Conservation (phyloP, 148 eudicot species). For the Cornus suecica region DNA sequence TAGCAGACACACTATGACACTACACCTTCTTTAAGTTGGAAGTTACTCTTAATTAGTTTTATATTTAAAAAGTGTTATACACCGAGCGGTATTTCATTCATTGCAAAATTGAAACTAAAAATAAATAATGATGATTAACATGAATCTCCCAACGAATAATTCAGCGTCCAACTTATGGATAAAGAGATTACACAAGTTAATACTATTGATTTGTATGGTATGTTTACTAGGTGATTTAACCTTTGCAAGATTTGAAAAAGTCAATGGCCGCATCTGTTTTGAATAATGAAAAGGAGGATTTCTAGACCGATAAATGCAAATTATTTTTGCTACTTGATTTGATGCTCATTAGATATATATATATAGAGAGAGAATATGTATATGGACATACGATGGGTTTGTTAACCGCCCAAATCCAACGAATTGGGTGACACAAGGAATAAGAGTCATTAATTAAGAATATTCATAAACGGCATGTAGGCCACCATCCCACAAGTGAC, state of each 20-base stretch:
- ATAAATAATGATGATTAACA: no score
- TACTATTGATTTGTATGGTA: background rate
- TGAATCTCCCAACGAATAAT: no score
- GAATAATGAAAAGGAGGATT: background rate
- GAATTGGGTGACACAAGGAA: slow-evolving; percentile 1
- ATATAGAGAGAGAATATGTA: no score
- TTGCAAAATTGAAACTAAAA: no score
- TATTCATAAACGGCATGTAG: background rate
- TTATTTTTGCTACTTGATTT: background rate
- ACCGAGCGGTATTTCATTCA: no score
- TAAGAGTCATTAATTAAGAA: background rate
- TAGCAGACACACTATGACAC: no score
- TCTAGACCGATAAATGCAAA: background rate
- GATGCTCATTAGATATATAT: background rate
- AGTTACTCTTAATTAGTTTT: no score
- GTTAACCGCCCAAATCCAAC: background rate
- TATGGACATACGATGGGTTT: background rate
- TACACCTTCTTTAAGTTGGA: no score
- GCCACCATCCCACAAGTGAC: background rate
- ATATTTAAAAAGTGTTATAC: no score
- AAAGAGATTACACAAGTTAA: no score
- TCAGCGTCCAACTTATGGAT: no score
- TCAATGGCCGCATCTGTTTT: background rate
- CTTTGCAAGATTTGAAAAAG: no score
- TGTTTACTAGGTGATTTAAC: background rate